phyloP scores from a whole-genome alignment of 2,329 filamentous ascomycete species.

The Colletotrichum higginsianum region DNA sequence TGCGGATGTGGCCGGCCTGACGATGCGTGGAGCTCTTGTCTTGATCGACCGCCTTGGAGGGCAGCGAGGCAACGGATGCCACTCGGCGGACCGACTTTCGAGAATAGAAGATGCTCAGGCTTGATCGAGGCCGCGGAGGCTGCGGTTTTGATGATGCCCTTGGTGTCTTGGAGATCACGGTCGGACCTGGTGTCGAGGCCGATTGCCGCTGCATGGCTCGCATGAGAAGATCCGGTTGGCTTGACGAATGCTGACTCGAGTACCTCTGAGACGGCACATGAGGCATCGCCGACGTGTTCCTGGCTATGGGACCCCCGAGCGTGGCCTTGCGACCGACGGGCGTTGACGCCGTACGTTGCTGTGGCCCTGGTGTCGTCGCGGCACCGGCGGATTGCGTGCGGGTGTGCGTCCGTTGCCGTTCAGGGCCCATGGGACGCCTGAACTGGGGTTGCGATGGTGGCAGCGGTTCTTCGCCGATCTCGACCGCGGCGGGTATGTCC shows the following conservation, averaged over 20 bases:
- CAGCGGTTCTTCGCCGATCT: slow-evolving; percentile 23
- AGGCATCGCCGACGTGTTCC: background rate
- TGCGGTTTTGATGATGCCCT: background rate
- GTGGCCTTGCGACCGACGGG: slow-evolving; percentile 5
- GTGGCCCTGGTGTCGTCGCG: background rate
- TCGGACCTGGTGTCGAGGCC: background rate
- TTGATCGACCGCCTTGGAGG: background rate
- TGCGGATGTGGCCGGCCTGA: slow-evolving; percentile 2
- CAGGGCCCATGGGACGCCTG: background rate
- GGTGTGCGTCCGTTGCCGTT: background rate
- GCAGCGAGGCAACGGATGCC: background rate
- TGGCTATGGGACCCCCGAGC: background rate
- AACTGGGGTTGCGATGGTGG: background rate
- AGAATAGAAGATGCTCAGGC: slow-evolving; percentile 12
- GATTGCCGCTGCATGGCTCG: slow-evolving; percentile 3
- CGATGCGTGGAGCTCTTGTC: background rate
- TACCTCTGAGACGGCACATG: slow-evolving; percentile 6
- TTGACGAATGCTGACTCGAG: slow-evolving; percentile 2
- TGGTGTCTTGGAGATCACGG: background rate
- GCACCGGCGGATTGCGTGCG: background rate
- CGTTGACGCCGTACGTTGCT: background rate
- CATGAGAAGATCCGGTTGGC: slow-evolving; percentile 10
- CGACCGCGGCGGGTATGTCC: slow-evolving; percentile 29
- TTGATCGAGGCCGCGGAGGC: slow-evolving; percentile 11
- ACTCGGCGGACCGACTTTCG: slow-evolving; percentile 16